These are phyloP conservation scores for Hygrophila difformis DNA, from an alignment of 257 asterid genomes.

Conservation along the genomic window DNA sequence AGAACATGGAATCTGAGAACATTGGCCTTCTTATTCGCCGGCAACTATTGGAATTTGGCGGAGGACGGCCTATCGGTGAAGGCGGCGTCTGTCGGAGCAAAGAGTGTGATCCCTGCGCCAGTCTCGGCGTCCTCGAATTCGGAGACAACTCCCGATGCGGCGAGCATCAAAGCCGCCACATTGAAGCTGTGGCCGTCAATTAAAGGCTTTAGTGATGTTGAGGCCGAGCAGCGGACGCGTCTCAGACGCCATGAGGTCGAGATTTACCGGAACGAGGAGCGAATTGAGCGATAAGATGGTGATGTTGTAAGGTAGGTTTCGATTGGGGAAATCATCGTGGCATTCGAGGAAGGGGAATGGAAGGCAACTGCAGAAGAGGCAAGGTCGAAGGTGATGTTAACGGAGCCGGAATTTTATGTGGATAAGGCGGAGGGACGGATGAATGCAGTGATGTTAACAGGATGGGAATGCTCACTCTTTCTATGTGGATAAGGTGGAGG, in stretches of 20 bases:
- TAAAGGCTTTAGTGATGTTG: too few relatives aligned
- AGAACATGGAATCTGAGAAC: constrained; percentile 51
- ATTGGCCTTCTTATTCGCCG: constrained; percentile 45
- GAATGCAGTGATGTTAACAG: constrained; percentile 48
- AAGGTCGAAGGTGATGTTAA: constrained; percentile 37
- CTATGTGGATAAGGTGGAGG: too few relatives aligned
- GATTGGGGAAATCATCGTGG: constrained; percentile 31
- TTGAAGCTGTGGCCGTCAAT: constrained; percentile 57
- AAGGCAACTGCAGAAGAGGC: constrained; percentile 19
- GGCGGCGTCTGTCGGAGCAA: constrained; percentile 55
- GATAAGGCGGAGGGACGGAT: constrained; percentile 33
- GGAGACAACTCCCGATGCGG: constrained; percentile 51
- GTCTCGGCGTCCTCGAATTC: constrained; percentile 49
- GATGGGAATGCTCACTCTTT: too few relatives aligned
- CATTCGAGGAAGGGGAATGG: constrained; percentile 37
- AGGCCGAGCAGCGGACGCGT: constrained; percentile 49
- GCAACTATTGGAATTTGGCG: constrained; percentile 34
- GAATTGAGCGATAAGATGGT: too few relatives aligned
- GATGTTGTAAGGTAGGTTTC: constrained; percentile 27
- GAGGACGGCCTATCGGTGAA: constrained; percentile 40
- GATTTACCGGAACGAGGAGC: too few relatives aligned
- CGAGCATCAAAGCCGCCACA: constrained; percentile 62
- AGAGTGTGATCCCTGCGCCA: constrained; percentile 59
- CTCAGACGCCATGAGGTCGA: constrained; percentile 55
- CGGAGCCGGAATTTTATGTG: not conserved